Evolutionary conservation across 768 basidiomycete genomes (phyloP).

Genomic region (Galerina sulciceps): DNA sequence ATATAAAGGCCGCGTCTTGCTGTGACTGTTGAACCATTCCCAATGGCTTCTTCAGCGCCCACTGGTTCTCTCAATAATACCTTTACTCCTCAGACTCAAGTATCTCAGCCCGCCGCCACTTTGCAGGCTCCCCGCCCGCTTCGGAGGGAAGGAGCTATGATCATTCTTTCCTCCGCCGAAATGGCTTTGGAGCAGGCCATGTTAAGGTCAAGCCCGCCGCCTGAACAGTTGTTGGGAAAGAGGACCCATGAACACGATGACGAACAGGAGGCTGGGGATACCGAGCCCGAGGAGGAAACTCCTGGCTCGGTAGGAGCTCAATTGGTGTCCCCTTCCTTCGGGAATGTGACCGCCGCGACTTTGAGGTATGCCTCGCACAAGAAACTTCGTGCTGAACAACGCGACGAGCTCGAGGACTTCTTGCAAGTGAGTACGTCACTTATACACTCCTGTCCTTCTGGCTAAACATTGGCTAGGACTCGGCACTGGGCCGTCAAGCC

Average conservation of each 20-base stretch:
- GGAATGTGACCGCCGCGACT: constrained; percentile 4
- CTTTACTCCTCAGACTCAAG: too few species aligned
- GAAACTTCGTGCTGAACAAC: constrained; percentile 12
- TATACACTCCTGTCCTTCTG: neutral
- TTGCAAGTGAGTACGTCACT: constrained; percentile 12
- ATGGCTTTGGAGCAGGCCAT: constrained; percentile 6
- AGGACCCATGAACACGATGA: neutral
- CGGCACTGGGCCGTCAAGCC: neutral
- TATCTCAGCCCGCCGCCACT: too few species aligned
- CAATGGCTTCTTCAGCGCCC: too few species aligned
- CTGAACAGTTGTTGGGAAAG: constrained; percentile 5
- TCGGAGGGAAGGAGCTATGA: constrained; percentile 4
- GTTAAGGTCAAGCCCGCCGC: constrained; percentile 4
- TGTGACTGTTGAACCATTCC: too few species aligned
- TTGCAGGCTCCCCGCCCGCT: neutral
- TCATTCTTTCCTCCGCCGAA: constrained; percentile 2
- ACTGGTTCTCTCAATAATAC: too few species aligned
- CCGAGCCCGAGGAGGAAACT: constrained; percentile 1
- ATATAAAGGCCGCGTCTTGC: too few species aligned
- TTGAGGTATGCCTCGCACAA: constrained; percentile 5
- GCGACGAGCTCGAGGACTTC: constrained; percentile 6
- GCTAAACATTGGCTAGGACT: neutral
- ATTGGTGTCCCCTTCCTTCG: neutral
- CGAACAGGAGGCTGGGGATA: neutral
- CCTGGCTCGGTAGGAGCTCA: neutral